Base-by-base conservation (phyloP, 495 filamentous ascomycete species). In the Penicillium paradoxum region DNA sequence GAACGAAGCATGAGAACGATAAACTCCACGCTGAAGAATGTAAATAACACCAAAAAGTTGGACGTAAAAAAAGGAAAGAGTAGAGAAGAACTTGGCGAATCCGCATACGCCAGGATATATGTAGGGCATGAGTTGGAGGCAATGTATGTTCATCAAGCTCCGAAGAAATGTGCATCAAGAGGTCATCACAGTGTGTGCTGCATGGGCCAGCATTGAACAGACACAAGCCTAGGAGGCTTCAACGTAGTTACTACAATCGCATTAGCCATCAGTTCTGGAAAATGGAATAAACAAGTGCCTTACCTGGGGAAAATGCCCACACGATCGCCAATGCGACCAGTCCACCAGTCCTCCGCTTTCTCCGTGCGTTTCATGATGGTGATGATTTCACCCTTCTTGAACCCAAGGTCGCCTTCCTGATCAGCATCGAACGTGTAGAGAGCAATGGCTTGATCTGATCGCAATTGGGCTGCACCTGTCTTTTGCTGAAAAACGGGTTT, bases 351-450 rank as follows among this genome's bases (percentile, higher is more conserved):
- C 68, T 96, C 91, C 9, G 83, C 85, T 54, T 87, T 86, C 0
- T 98, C 89, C n/a, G 93, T 97, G 65, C 88, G 87, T 74, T 98
- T 97, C 17, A 92, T 70, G 50, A 98, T 93, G n/a, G 91, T 97
- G 57, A 98, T 96, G 44, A 97, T 73, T 30, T 98, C 93, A 17
- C 93, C 93, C 76, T 98, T 97, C 77, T 95, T 95, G 77, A 97
- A 97, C 0, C 84, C 87, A 52, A 98, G 69, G 66, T 98, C 93
- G 19, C 93, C 93, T 0, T 87, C 83, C 62, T 98, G 91, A 62
- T 96, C 91, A 3, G 90, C 84, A 55, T 97, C 91, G 67, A 97
- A 98, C 2, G 88, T 91, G 60, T 86, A 97, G 49, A 96, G 73
- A 1, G 93, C 93, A 40, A 95, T 72, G 0, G 89, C 95, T 70